These are phyloP conservation scores for Serendipita indica DNA, from an alignment of 768 basidiomycete species.

Conservation along the genomic window DNA sequence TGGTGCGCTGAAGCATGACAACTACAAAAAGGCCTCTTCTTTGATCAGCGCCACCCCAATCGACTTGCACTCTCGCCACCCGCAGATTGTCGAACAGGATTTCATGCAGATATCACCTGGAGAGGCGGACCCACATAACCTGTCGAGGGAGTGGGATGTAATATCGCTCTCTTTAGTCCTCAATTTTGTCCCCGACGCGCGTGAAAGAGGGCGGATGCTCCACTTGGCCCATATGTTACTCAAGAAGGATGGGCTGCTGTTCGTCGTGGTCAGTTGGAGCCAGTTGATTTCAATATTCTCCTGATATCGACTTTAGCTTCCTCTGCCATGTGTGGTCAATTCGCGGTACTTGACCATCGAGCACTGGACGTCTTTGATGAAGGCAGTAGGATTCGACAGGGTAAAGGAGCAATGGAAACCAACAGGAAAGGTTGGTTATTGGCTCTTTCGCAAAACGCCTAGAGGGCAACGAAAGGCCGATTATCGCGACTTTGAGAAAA, in stretches of 20 bases:
- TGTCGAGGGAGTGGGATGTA: slow-evolving; percentile 47
- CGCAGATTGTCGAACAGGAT: slow-evolving; percentile 71
- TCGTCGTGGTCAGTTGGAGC: slow-evolving; percentile 44
- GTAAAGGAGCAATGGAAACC: slow-evolving; percentile 45
- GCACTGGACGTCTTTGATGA: slow-evolving; percentile 43
- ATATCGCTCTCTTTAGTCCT: slow-evolving; percentile 80
- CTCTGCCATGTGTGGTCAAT: slow-evolving; percentile 70
- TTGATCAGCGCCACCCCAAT: slow-evolving; percentile 71
- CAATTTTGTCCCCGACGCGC: slow-evolving; percentile 69
- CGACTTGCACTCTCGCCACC: slow-evolving; percentile 73
- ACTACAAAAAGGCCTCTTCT: slow-evolving; percentile 45
- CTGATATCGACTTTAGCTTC: slow-evolving; percentile 41
- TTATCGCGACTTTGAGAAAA: slow-evolving; percentile 31
- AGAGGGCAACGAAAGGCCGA: neutral
- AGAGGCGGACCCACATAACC: slow-evolving; percentile 22
- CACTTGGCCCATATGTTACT: slow-evolving; percentile 43
- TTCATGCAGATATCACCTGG: slow-evolving; percentile 41
- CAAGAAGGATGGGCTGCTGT: slow-evolving; percentile 40
- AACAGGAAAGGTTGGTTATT: slow-evolving; percentile 78
- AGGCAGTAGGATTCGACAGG: slow-evolving; percentile 40
- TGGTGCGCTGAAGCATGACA: slow-evolving; percentile 74
- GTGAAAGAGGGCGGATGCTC: slow-evolving; percentile 67
- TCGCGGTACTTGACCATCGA: slow-evolving; percentile 65
- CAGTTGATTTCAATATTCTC: neutral
- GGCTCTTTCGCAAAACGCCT: slow-evolving; percentile 48